Base-by-base conservation (phyloP, 768 basidiomycete species). In the Calocera viscosa region DNA sequence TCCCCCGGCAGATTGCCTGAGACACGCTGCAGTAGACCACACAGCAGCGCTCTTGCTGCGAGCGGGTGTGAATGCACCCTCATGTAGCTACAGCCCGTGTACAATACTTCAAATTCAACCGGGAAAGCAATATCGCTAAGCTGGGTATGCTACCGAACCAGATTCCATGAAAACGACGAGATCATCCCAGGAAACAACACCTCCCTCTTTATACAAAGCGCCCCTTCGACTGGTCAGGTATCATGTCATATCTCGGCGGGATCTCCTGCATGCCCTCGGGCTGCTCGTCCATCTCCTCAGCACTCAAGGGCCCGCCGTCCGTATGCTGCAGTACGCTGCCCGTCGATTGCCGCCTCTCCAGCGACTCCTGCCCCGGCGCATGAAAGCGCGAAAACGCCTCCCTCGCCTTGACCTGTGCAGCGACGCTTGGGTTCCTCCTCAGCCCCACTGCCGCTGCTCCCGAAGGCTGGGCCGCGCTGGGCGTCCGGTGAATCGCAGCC, bases 221-320 rank as follows among this genome's bases (percentile, higher is more conserved):
- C 39, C 39, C 39, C 49, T 49, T 14, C 24, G 11, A 8, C 12
- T 8, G 49, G 22, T 60, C 53, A 26, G 26, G 53, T 28, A 60
- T 60, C 53, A 60, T 60, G 30, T 60, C 53, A 60, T 60, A 60
- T 26, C 53, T 60, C 24, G 53, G 53, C 7, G 53, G 53, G 53
- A 60, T 19, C 30, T 60, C 53, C 53, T 60, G 26, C 53, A 28
- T 19, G 11, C 14, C 53, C 30, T 26, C 53, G 11, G 2, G 7
- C 53, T 60, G 14, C 30, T 26, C 43, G 8, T 17, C 24, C 16
- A 24, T 2, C 14, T 32, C 53, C 14, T 12, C 5, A 14, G 30
- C 53, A 14, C 11, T 12, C 53, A 60, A 5, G 10, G 53, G 53
- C 7, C 53, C 53, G 7, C 53, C 53, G 22, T 60, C 53, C 53